These are phyloP conservation scores for Aureobasidium uvarum DNA, from an alignment of 2,329 filamentous ascomycete genomes.

Conservation along the genomic window DNA sequence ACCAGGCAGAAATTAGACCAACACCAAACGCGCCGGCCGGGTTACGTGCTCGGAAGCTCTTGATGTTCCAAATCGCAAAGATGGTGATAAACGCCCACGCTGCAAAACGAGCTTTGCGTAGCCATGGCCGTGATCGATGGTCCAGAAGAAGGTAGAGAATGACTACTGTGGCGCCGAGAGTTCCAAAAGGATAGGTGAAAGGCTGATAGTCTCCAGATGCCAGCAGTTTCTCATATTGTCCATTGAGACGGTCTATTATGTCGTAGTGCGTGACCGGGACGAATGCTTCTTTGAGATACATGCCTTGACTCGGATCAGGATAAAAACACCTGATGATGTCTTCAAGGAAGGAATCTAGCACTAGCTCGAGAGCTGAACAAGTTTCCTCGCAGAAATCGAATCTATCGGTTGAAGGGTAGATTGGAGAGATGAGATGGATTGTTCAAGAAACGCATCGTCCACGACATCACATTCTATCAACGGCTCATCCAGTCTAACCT, in stretches of 20 bases:
- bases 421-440: neutral
- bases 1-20: slow-evolving; percentile 56
- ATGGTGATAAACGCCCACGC: slow-evolving; percentile 47
- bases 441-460: neutral
- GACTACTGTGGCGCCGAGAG: slow-evolving; percentile 42
- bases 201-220: slow-evolving; percentile 43
- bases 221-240: slow-evolving; percentile 43
- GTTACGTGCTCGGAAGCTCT: slow-evolving; percentile 48
- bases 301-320: neutral
- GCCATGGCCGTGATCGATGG: slow-evolving; percentile 43
- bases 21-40: slow-evolving; percentile 55
- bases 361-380: neutral
- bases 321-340: neutral
- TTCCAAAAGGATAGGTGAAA: slow-evolving; percentile 47
- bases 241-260: slow-evolving; percentile 31
- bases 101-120: slow-evolving; percentile 46
- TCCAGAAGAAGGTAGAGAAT: slow-evolving; percentile 54
- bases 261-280: slow-evolving; percentile 23
- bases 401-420: neutral
- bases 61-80: slow-evolving; percentile 47
- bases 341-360: neutral
- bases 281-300: neutral
- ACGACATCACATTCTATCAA: slow-evolving; percentile 13
- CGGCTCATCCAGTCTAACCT: slow-evolving; percentile 15
- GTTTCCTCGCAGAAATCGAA: neutral